Conservation (phyloP, 805 yeast species). For the Candida xiaguanensis region DNA sequence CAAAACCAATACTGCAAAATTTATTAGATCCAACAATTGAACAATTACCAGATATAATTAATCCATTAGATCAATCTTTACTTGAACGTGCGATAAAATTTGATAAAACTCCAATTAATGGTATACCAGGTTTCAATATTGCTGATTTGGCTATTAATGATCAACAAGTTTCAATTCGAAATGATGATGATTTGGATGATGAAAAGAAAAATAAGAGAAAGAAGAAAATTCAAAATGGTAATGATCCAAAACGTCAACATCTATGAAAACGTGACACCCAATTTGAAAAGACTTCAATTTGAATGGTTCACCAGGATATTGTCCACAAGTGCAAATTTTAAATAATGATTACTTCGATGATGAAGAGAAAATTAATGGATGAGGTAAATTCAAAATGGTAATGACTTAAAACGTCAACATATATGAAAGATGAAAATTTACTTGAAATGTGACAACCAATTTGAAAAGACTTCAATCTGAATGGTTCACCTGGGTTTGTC, state of each 20-base stretch:
- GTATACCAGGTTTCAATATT: constrained; percentile 75
- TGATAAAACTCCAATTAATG: constrained; percentile 62
- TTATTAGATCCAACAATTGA: constrained; percentile 35
- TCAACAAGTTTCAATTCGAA: constrained; percentile 36
- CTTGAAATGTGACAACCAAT: too few relatives aligned
- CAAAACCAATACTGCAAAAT: constrained; percentile 31
- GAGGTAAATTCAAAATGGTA: too few relatives aligned
- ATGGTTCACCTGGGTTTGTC: too few relatives aligned
- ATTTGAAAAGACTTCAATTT: too few relatives aligned
- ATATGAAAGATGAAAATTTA: too few relatives aligned
- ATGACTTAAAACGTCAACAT: too few relatives aligned
- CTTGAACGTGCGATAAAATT: constrained; percentile 52
- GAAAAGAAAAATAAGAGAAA: constrained; percentile 37
- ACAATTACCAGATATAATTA: constrained; percentile 43
- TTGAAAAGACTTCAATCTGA: too few relatives aligned
- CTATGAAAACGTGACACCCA: constrained; percentile 15
- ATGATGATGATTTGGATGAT: constrained; percentile 37
- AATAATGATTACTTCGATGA: too few relatives aligned
- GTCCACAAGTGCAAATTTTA: too few relatives aligned
- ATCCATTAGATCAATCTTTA: constrained; percentile 47
- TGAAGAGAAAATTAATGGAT: too few relatives aligned
- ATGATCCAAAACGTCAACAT: constrained; percentile 37
- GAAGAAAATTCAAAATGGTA: constrained; percentile 32
- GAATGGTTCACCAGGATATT: too few relatives aligned
- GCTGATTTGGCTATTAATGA: constrained; percentile 62